Conservation (phyloP, 2,329 filamentous ascomycete genomes). For the Orbilia quercus region DNA sequence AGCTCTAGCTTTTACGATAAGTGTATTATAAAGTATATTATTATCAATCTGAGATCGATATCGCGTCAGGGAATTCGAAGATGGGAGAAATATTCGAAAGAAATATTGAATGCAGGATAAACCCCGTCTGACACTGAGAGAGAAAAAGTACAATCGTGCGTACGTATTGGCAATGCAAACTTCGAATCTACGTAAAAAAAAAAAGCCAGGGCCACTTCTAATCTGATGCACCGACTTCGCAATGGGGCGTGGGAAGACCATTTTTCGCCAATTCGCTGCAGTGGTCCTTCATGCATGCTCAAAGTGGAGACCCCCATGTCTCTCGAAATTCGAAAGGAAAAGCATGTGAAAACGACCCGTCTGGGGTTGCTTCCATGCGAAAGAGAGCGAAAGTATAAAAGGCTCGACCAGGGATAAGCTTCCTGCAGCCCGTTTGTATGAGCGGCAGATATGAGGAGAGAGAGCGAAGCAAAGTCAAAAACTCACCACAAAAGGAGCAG, state of each 20-base stretch:
- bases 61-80: not conserved
- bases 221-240: no score
- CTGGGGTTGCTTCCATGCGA: slow-evolving; percentile 8
- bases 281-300: slow-evolving; percentile 16
- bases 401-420: slow-evolving; percentile 34
- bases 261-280: slow-evolving; percentile 54
- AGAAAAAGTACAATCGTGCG: not conserved
- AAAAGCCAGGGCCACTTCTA: slow-evolving; percentile 2
- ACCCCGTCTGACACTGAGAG: not conserved
- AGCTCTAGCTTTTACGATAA: slow-evolving; percentile 4
- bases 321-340: not conserved
- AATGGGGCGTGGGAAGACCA: slow-evolving; percentile 30
- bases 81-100: not conserved
- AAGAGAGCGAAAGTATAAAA: no score
- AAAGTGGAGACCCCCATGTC: slow-evolving; percentile 30
- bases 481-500: slow-evolving; percentile 19
- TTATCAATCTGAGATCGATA: slow-evolving; percentile 22
- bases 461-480: not conserved
- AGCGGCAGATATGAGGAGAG: slow-evolving; percentile 31
- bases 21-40: slow-evolving; percentile 5
- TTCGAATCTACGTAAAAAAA: slow-evolving; percentile 16
- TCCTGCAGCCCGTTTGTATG: slow-evolving; percentile 28
- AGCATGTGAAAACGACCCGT: slow-evolving; percentile 47
- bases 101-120: slow-evolving; percentile 1
- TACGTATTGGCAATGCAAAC: not conserved